Evolutionary conservation across 225 moss, liverwort and hornwort genomes (phyloP).

Genomic region (Polytrichum formosum): DNA sequence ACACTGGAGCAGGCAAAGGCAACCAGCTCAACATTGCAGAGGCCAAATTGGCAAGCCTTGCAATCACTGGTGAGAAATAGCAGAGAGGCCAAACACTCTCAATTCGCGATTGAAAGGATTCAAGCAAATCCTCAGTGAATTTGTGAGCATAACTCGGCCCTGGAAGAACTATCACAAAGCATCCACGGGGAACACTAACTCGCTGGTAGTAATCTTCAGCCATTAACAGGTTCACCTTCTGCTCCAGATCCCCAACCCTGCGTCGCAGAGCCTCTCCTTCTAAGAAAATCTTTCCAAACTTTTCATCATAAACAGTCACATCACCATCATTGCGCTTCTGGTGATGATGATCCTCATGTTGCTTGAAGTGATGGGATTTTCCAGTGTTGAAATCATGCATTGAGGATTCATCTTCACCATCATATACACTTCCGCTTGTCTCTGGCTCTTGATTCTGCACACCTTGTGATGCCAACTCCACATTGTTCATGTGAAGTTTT

Average conservation of each 20-base stretch:
- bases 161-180: constrained; percentile 18
- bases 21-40: constrained; percentile 17
- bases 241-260: constrained; percentile 17
- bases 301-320: constrained; percentile 3
- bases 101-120: constrained; percentile 9
- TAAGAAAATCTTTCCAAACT: not conserved
- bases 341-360: not conserved
- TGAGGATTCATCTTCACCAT: not conserved
- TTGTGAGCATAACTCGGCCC: constrained; percentile 16
- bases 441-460: not conserved
- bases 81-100: constrained; percentile 23
- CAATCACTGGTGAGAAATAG: constrained; percentile 15
- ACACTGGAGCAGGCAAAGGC: constrained; percentile 14
- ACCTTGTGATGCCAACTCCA: not conserved
- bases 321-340: not conserved
- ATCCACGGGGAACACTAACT: constrained; percentile 10
- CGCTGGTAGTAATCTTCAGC: constrained; percentile 17
- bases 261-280: constrained; percentile 9
- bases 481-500: constrained; percentile 1
- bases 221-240: constrained; percentile 15
- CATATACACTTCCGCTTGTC: constrained; percentile 8
- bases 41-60: constrained; percentile 14
- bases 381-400: not conserved
- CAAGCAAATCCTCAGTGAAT: constrained; percentile 14
- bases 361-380: not conserved